Conservation (phyloP, 768 basidiomycete species). For the Austroboletus festivus region DNA sequence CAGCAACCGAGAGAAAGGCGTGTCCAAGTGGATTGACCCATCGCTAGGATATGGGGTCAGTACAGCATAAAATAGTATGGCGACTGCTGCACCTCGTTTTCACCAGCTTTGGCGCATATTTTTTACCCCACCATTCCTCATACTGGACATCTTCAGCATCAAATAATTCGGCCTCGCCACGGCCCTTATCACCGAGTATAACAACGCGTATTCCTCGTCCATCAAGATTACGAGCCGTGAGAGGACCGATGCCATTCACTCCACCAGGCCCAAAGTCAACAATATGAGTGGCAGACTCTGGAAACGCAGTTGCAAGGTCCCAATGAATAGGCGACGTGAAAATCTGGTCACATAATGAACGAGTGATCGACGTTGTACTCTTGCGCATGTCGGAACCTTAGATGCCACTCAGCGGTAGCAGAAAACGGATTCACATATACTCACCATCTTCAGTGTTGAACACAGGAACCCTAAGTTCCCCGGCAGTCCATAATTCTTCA, state of each 20-base stretch:
- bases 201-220: slow-evolving; percentile 91
- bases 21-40: slow-evolving; percentile 89
- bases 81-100: slow-evolving; percentile 69
- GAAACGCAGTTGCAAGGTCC: slow-evolving; percentile 87
- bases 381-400: slow-evolving; percentile 82
- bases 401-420: slow-evolving; percentile 13
- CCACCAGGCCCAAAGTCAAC: slow-evolving; percentile 98
- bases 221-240: slow-evolving; percentile 87
- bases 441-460: slow-evolving; percentile 91
- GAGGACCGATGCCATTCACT: slow-evolving; percentile 84
- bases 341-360: slow-evolving; percentile 89
- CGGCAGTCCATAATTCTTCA: slow-evolving; percentile 72
- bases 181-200: slow-evolving; percentile 86
- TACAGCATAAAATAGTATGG: not conserved
- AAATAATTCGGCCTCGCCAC: slow-evolving; percentile 86
- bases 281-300: slow-evolving; percentile 87
- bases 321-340: slow-evolving; percentile 92
- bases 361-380: slow-evolving; percentile 68
- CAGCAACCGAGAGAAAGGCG: slow-evolving; percentile 91
- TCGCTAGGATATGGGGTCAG: slow-evolving; percentile 49
- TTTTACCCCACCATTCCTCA: slow-evolving; percentile 91
- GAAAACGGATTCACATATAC: slow-evolving; percentile 29
- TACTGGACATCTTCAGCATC: slow-evolving; percentile 58
- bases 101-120: slow-evolving; percentile 79
- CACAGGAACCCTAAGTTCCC: slow-evolving; percentile 77